A percentile compares a stretch with the other conserved stretches of the same genome.
These are phyloP conservation scores for Tylopilus balloui DNA, from an alignment of 768 basidiomycete genomes.

Conservation along the genomic window DNA sequence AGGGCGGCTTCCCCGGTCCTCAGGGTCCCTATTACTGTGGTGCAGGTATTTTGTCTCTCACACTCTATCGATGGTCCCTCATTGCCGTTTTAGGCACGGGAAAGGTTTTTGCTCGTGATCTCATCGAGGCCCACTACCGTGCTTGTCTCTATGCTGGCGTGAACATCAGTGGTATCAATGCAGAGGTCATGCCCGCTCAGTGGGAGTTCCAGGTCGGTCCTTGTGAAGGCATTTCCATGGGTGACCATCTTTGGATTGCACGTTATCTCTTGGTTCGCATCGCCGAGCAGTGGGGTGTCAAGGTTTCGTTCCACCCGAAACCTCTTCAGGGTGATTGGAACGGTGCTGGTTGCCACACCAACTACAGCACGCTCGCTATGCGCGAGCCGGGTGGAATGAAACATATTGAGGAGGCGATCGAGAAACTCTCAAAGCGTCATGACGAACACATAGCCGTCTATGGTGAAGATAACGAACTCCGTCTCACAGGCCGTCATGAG, in stretches of 20 bases:
- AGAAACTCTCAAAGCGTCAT: slow-evolving; percentile 88
- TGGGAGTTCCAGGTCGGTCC: slow-evolving; percentile 99
- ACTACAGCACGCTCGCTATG: slow-evolving; percentile 94
- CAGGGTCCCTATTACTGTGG: slow-evolving; percentile 99
- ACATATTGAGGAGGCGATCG: slow-evolving; percentile 86
- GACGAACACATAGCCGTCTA: slow-evolving; percentile 96
- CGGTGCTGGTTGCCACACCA: slow-evolving; percentile 98
- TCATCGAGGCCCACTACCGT: slow-evolving; percentile 98
- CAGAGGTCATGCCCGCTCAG: slow-evolving; percentile 99
- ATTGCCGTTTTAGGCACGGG: slow-evolving; percentile 64
- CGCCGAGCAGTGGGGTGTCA: slow-evolving; percentile 96
- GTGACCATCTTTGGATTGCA: slow-evolving; percentile 99
- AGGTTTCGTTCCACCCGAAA: slow-evolving; percentile 99
- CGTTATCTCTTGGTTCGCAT: slow-evolving; percentile 94
- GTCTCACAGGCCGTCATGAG: slow-evolving; percentile 96
- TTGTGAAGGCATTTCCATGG: slow-evolving; percentile 96
- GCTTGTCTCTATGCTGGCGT: slow-evolving; percentile 92
- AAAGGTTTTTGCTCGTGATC: slow-evolving; percentile 96
- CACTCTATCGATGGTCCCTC: background rate
- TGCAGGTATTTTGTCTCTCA: slow-evolving; percentile 56
- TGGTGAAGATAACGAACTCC: slow-evolving; percentile 95
- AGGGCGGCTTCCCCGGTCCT: slow-evolving; percentile 98
- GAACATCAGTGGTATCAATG: slow-evolving; percentile 99
- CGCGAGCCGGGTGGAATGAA: slow-evolving; percentile 93
- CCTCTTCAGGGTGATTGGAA: slow-evolving; percentile 98